Percentiles rank a stretch among this genome's conserved stretches.
These are phyloP conservation scores for Talaromyces atroroseus DNA, from an alignment of 2,329 filamentous ascomycete genomes.

Conservation along the genomic window DNA sequence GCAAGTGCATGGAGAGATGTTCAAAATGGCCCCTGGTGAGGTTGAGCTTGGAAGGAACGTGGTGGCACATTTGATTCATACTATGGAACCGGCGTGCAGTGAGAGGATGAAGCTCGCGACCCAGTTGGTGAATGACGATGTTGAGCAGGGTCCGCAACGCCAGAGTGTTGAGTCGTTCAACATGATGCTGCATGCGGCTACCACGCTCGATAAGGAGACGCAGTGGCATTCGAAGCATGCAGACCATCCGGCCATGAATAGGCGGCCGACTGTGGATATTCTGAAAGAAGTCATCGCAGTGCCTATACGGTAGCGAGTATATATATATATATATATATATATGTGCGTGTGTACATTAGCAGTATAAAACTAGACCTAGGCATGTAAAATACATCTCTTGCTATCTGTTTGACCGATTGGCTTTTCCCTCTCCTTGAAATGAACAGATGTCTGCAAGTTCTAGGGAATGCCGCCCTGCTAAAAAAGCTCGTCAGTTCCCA, in stretches of 20 bases:
- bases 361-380: not conserved
- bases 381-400: not conserved
- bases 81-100: constrained; percentile 15
- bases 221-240: not conserved
- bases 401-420: no score
- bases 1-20: constrained; percentile 13
- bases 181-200: constrained; percentile 33
- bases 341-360: not conserved
- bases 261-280: constrained; percentile 23
- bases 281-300: constrained; percentile 31
- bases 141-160: constrained; percentile 20
- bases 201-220: constrained; percentile 30
- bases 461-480: no score
- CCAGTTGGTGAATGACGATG: constrained; percentile 26
- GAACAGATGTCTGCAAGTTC: no score
- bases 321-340: no score
- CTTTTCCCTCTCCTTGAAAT: no score
- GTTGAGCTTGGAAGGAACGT: constrained; percentile 26
- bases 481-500: no score
- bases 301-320: constrained; percentile 18
- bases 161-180: constrained; percentile 20
- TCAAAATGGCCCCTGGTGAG: constrained; percentile 19
- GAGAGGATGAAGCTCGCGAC: constrained; percentile 24
- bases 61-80: constrained; percentile 19
- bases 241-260: constrained; percentile 2